Conservation (phyloP, 768 basidiomycete genomes). For the Zangia roseola region DNA sequence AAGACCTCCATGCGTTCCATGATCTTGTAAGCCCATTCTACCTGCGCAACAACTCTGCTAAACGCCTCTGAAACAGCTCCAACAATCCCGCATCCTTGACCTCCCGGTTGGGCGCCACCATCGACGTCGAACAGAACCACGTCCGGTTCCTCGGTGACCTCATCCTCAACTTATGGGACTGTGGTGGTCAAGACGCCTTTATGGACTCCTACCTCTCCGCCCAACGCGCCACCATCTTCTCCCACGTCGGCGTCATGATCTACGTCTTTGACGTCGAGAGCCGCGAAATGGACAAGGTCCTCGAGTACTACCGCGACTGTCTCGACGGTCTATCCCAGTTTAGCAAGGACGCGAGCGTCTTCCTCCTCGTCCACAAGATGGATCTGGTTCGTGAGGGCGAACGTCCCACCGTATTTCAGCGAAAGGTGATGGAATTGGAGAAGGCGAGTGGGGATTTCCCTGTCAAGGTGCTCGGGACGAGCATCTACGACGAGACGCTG, state of each 20-base stretch:
- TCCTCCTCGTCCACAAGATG: conserved; percentile 97
- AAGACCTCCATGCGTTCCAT: conserved; percentile 99
- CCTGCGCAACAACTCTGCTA: neutral
- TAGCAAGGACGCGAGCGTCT: conserved; percentile 82
- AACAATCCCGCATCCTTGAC: conserved; percentile 94
- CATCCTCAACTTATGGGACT: conserved; percentile 97
- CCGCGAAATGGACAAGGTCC: conserved; percentile 79
- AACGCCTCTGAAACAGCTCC: conserved; percentile 51
- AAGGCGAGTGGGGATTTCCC: conserved; percentile 58
- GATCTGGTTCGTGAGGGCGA: conserved; percentile 74
- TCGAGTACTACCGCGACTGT: conserved; percentile 91
- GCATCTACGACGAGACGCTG: conserved; percentile 95
- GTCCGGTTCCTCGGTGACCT: conserved; percentile 96
- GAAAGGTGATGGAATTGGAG: conserved; percentile 72
- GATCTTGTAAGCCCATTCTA: conserved; percentile 85
- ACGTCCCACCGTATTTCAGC: conserved; percentile 56
- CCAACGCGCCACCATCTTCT: conserved; percentile 92
- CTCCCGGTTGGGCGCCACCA: conserved; percentile 89
- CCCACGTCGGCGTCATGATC: conserved; percentile 95
- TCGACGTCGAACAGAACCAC: conserved; percentile 97
- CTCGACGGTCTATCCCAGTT: conserved; percentile 76
- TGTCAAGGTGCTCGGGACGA: conserved; percentile 85
- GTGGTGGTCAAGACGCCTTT: conserved; percentile 97
- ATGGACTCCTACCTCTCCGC: conserved; percentile 95
- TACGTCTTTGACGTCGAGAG: conserved; percentile 98